Percentiles rank a stretch among this genome's conserved stretches.
These are phyloP conservation scores for Lithohypha guttulata DNA, from an alignment of 2,329 filamentous ascomycete species.

Conservation along the genomic window DNA sequence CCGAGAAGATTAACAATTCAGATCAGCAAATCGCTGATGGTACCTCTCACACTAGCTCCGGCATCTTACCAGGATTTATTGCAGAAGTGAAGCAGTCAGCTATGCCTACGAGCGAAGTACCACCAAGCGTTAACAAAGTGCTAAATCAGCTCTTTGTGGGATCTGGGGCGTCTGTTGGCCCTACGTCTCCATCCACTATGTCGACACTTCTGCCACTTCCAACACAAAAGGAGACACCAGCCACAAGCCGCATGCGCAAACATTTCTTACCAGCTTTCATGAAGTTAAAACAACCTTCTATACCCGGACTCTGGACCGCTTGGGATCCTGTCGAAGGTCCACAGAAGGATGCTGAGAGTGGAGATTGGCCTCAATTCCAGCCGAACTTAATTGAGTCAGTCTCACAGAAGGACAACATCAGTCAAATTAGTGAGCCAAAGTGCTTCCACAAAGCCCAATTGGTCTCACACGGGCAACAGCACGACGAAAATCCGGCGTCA, in stretches of 20 bases:
- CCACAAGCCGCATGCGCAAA: neutral
- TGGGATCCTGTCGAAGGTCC: slow-evolving; percentile 7
- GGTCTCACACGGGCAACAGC: too few relatives aligned
- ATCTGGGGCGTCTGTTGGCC: neutral
- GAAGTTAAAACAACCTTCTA: slow-evolving; percentile 6
- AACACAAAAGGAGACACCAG: slow-evolving; percentile 4
- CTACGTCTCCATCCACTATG: neutral
- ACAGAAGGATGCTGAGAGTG: neutral
- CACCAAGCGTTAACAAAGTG: neutral
- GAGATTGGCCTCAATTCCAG: slow-evolving; percentile 7
- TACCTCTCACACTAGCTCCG: too few relatives aligned
- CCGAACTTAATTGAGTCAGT: too few relatives aligned
- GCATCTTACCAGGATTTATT: too few relatives aligned
- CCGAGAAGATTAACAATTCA: too few relatives aligned
- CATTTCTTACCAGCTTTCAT: slow-evolving; percentile 5
- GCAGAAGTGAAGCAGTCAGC: too few relatives aligned
- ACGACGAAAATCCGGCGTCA: too few relatives aligned
- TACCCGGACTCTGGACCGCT: slow-evolving; percentile 5
- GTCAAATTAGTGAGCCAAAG: too few relatives aligned
- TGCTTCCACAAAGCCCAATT: too few relatives aligned
- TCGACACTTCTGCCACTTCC: neutral
- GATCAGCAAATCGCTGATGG: too few relatives aligned
- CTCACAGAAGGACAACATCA: too few relatives aligned
- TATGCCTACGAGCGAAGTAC: too few relatives aligned
- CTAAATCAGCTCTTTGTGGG: neutral